These are phyloP conservation scores for Fusarium annulatum DNA, from an alignment of 2,329 filamentous ascomycete species.

Conservation along the genomic window DNA sequence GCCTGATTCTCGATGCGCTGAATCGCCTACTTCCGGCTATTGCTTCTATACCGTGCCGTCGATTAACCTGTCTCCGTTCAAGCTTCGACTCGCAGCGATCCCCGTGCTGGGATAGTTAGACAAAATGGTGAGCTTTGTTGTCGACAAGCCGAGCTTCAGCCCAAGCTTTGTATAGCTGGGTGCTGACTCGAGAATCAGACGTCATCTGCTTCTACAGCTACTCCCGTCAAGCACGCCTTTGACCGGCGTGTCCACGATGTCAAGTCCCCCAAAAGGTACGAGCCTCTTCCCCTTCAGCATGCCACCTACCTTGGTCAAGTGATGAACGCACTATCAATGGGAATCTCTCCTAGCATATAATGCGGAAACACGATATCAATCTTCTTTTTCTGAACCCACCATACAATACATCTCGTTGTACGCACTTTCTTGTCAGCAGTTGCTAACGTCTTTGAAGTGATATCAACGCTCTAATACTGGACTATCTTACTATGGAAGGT, in stretches of 20 bases:
- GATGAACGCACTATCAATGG: constrained; percentile 97
- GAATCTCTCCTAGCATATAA: constrained; percentile 99
- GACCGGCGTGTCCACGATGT: constrained; percentile 84
- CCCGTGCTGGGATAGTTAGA: constrained; percentile 6
- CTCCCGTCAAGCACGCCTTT: constrained; percentile 78
- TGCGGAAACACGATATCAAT: constrained; percentile 85
- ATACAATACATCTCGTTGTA: constrained; percentile 7
- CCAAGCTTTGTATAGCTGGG: constrained; percentile 21
- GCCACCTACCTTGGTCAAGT: constrained; percentile 50
- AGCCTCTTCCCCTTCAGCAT: constrained; percentile 36
- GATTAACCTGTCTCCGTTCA: constrained; percentile 16
- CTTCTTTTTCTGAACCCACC: constrained; percentile 71
- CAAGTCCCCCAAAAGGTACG: constrained; percentile 91
- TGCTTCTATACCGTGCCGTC: constrained; percentile 13
- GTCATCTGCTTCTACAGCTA: constrained; percentile 79
- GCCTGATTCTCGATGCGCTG: constrained; percentile 39
- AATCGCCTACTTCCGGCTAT: constrained; percentile 39
- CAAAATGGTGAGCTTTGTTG: constrained; percentile 42
- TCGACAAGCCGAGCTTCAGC: constrained; percentile 15
- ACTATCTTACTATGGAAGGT: constrained; percentile 96
- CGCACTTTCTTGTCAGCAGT: background rate
- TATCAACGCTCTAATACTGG: constrained; percentile 94
- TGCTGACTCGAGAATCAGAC: constrained; percentile 57
- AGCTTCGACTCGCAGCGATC: constrained; percentile 28
- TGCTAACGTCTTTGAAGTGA: constrained; percentile 70